Base-by-base conservation (phyloP, 371 early-diverging fungal genomes). In the Coemansia sp. region DNA sequence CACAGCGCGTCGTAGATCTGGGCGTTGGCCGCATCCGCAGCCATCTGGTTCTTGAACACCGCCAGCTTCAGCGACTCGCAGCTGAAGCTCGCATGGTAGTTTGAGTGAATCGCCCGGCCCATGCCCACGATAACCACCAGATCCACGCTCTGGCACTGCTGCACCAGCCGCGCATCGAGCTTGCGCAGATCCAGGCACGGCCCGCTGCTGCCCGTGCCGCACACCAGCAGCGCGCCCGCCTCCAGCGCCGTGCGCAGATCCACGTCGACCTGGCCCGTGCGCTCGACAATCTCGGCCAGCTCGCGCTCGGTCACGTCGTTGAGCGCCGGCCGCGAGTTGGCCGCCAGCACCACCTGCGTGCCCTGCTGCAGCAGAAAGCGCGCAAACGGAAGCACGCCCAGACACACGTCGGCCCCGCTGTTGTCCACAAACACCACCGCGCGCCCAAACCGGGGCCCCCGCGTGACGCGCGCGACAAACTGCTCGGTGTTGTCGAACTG, bases 91-190 rank as follows among this genome's bases (percentile, higher is more conserved):
- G 86, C 87, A 59, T 56, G 66, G 68, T 81, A 87, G 68, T 90
- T 90, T 8, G 90, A 89, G 69, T 90, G 89, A 48, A 90, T 90
- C 1, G 90, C 89, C 1, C 85, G 59, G 4, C 81, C 85, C 81
- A 83, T 83, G 38, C 84, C 84, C 39, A 88, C 90, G 11, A 90
- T 68, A 11, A 89, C 77, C n/a, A 90, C 84, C 14, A 90, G 77
- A 64, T 90, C 90, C 8, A 71, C 85, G 45, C 69, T 81, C 2
- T 51, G 45, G 47, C 81, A 70, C 9, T 57, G 80, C 1, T 33
- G 41, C 1, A 81, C 82, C 31, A 89, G 66, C 16, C 83, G 81
- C 42, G 83, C 83, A 61, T 81, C 80, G 11, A 90, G 76, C 31
- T 83, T 75, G 9, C 80, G 57, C 50, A 90, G 63, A 61, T 90